Percentiles rank a stretch among this genome's conserved stretches.
phyloP scores from a whole-genome alignment of 202 grass and related monocot species.

The Panicum virgatum region DNA sequence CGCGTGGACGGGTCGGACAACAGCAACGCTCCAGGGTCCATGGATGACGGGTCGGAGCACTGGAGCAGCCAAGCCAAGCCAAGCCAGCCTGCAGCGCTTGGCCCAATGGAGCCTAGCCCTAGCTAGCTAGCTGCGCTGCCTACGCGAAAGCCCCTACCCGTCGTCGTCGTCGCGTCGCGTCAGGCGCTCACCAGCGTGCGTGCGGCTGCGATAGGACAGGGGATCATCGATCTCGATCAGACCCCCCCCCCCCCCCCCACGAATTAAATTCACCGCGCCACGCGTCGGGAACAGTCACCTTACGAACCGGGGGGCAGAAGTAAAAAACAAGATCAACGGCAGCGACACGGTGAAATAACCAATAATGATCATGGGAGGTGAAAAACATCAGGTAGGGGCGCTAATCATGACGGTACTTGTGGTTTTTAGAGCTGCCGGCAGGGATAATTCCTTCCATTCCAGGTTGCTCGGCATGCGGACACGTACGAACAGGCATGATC shows the following conservation, averaged over 20 bases:
- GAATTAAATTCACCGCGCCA: constrained; percentile 8
- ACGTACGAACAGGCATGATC: not conserved
- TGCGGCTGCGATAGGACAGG: constrained; percentile 33
- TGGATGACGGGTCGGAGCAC: not conserved
- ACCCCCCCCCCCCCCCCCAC: no score
- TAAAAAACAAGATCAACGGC: not conserved
- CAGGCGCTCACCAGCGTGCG: constrained; percentile 30
- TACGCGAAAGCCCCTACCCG: constrained; percentile 8
- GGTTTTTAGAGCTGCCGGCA: not conserved
- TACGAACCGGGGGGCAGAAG: no score
- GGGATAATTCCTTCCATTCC: constrained; percentile 20
- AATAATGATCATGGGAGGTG: not conserved
- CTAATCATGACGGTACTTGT: not conserved
- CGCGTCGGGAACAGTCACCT: not conserved
- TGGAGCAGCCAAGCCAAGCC: not conserved
- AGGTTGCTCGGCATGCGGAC: not conserved
- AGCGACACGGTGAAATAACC: not conserved
- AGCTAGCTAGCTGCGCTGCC: not conserved
- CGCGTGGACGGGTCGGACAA: not conserved
- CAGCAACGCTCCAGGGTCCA: not conserved
- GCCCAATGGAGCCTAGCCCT: not conserved
- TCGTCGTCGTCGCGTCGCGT: constrained; percentile 39
- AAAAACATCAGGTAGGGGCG: not conserved
- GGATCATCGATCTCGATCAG: constrained; percentile 31
- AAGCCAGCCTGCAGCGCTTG: not conserved